Conservation (phyloP, 139 green algal species). For the Chlamydomonas applanata region DNA sequence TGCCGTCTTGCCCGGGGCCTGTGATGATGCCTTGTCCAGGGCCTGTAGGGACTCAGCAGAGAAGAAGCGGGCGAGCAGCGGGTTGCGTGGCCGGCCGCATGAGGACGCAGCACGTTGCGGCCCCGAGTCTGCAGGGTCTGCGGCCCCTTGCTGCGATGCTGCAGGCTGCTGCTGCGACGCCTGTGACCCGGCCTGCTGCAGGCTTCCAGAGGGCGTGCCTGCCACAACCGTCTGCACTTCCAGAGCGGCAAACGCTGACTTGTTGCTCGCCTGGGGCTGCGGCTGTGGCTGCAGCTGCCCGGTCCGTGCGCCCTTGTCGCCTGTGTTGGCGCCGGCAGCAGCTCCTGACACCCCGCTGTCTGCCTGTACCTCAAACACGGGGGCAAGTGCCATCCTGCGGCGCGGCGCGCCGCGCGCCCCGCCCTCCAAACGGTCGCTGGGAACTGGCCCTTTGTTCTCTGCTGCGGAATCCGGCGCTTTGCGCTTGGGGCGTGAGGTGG, state of each 20-base stretch:
- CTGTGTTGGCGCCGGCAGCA: too few species aligned
- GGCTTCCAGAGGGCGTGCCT: neutral
- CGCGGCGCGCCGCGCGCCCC: too few species aligned
- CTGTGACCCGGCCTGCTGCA: neutral
- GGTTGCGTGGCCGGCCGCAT: neutral
- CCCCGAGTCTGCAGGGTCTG: neutral
- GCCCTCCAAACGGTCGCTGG: too few species aligned
- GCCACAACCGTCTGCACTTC: neutral
- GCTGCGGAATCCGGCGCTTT: too few species aligned
- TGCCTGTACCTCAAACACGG: too few species aligned
- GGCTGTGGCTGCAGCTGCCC: neutral
- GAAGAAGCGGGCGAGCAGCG: neutral
- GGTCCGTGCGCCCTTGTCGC: neutral
- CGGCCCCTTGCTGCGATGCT: neutral
- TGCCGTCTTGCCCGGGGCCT: neutral
- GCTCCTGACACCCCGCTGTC: neutral
- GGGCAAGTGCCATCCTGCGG: too few species aligned
- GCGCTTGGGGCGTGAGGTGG: too few species aligned
- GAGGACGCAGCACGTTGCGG: neutral
- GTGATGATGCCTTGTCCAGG: neutral
- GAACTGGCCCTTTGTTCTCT: too few species aligned
- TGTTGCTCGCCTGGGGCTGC: neutral
- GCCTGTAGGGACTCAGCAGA: slow-evolving; percentile 2
- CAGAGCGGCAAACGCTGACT: slow-evolving; percentile 1
- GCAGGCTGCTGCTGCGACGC: too few species aligned